Evolutionary conservation across 257 asterid genomes (phyloP), one percentile per base, ranked within the genome.

Genomic region (Salvia rosmarinus): DNA sequence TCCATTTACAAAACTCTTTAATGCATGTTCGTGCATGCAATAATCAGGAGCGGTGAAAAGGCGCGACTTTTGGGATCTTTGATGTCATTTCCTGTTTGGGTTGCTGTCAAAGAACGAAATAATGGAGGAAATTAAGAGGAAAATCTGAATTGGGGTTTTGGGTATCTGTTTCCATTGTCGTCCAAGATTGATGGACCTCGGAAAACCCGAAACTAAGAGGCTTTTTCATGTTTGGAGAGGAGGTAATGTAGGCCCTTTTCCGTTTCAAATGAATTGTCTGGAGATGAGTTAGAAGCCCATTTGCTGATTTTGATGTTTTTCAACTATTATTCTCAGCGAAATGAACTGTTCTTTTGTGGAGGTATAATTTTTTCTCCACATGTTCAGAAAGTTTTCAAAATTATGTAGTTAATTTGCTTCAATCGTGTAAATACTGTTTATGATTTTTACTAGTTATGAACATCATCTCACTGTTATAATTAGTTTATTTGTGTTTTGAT

Each of bases 161-260:
- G 83, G 77, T 72, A 62, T 68, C 37, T 35, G 12, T 28, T 62
- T 71, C 23, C 42, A 39, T 25, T 46, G 21, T 39, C 66, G 16
- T 44, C 50, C 23, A 50, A 61, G 44, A 32, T 40, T 16, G 77
- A 89, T 89, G 96, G 89, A 83, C 79, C 79, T 40, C 35, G 85
- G 64, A 37, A 83, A 77, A 75, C 79, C 90, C 82, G 32, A 80
- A 44, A 75, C 78, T 20, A 76, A 46, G 78, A 89, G 82, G 85
- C 88, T 89, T 82, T 87, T 87, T 79, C 95, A 85, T 68, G 88
- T 84, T 56, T 91, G 97, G 97, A 84, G 82, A 73, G 97, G 96
- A 54, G 89, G 80, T 81, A 91, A 91, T 79, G 96, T 91, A 82
- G 85, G 90, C 67, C 71, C 77, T 40, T 10, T 52, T 61, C 21